These are phyloP conservation scores for Populus pruinosa DNA, from an alignment of 345 rosid species.

Conservation along the genomic window DNA sequence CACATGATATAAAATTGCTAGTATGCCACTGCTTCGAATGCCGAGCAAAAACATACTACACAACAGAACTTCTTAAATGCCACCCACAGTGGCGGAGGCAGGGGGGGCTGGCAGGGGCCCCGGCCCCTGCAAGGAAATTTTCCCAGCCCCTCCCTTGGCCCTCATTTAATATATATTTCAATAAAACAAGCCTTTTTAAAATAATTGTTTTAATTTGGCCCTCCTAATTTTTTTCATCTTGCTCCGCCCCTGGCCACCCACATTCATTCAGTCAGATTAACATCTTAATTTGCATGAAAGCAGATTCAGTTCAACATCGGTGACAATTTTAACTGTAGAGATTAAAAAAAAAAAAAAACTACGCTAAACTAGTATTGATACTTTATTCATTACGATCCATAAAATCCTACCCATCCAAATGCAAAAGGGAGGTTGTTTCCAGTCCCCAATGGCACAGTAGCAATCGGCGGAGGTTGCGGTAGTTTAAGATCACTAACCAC, in stretches of 20 bases:
- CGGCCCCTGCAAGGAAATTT: too few relatives aligned
- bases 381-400: too few relatives aligned
- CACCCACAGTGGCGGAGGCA: too few relatives aligned
- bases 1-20: not conserved
- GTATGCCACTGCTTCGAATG: not conserved
- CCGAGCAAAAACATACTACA: not conserved
- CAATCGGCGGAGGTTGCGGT: constrained; percentile 60
- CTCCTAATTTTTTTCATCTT: too few relatives aligned
- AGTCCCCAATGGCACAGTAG: constrained; percentile 71
- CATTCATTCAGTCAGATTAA: not conserved
- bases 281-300: not conserved
- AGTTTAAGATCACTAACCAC: constrained; percentile 70
- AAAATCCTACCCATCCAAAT: constrained; percentile 65
- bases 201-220: too few relatives aligned
- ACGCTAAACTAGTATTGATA: too few relatives aligned
- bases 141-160: too few relatives aligned
- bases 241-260: too few relatives aligned
- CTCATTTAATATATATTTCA: too few relatives aligned
- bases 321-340: not conserved
- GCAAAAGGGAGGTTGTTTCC: constrained; percentile 75
- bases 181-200: too few relatives aligned
- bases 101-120: too few relatives aligned
- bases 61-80: not conserved
- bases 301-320: not conserved
- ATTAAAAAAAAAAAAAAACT: not conserved